Base-by-base conservation (phyloP, 371 early-diverging fungal genomes). In the Mucor plumbeus region DNA sequence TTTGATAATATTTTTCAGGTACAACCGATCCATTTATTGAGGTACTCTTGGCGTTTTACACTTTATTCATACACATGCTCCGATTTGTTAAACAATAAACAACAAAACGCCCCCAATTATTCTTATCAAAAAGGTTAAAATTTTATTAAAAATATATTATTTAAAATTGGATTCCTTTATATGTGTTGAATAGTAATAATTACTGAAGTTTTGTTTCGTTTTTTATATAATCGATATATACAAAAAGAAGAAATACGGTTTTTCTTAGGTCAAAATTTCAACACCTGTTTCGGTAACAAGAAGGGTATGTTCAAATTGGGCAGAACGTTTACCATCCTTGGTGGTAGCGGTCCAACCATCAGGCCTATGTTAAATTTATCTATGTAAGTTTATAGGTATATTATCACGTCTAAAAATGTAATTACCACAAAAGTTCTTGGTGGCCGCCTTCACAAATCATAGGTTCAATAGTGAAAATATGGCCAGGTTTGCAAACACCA, bases 221-320 rank as follows among this genome's bases (percentile, higher is more conserved):
- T 38, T 11, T 11, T 11, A 38, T 38, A 38, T 11, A 38, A 33
- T 61, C 21, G n/a, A 47, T 35, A 61, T 35, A 26, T 40, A 21
- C 41, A 58, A 47, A 15, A 47, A 44, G 19, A 26, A 26, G 26
- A 26, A 26, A 26, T 26, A 26, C 3, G 26, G 26, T 26, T 3
- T 26, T 26, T 26, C 40, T 47, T 70, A 77, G 5, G 97, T 95
- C 65, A 99, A 84, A 63, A 99, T 85, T 76, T 98, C 98, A 40
- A 92, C 92, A 31, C 98, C 97, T 47, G 85, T 88, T 75, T 97
- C 93, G 6, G 97, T 98, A 14, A 99, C 92, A 36, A 97, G 84
- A 61, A 99, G 76, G 10, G 97, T 97, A 75, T 99, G 97, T 73
- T 99, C 99, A 84, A 99, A 99, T 85, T 99, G 99, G 0, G 99